Evolutionary conservation across 2,329 filamentous ascomycete species (phyloP).

Genomic region (Mariannaea sp.): DNA sequence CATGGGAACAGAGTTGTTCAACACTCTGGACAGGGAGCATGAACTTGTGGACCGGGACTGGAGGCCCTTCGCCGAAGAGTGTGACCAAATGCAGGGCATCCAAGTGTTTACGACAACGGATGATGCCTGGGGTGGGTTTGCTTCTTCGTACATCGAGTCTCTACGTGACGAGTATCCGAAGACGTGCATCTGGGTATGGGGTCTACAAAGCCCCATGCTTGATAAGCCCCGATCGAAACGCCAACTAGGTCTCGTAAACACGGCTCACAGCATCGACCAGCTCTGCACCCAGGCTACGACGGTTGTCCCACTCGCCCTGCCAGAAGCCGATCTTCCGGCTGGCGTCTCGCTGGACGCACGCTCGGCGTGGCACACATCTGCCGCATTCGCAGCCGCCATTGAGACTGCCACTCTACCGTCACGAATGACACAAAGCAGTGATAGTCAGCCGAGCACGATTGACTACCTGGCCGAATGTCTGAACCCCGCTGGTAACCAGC

Average conservation of each 20-base stretch:
- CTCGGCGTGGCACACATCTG: conserved; percentile 81
- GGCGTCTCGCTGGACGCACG: conserved; percentile 63
- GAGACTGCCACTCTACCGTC: conserved; percentile 81
- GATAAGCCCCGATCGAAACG: conserved; percentile 58
- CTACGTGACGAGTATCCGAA: conserved; percentile 92
- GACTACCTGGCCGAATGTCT: conserved; percentile 68
- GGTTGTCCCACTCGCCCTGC: conserved; percentile 74
- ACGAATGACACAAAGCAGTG: conserved; percentile 60
- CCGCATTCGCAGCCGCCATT: conserved; percentile 73
- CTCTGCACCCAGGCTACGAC: conserved; percentile 75
- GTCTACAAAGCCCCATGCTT: conserved; percentile 66
- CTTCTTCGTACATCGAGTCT: conserved; percentile 72
- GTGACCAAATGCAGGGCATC: conserved; percentile 87
- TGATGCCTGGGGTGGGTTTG: conserved; percentile 83
- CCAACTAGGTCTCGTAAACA: conserved; percentile 69
- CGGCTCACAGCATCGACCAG: conserved; percentile 71
- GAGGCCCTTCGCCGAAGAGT: conserved; percentile 87
- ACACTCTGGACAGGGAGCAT: conserved; percentile 74
- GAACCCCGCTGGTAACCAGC: conserved; percentile 78
- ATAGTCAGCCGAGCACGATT: conserved; percentile 53
- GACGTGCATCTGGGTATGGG: conserved; percentile 85
- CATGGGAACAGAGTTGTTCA: conserved; percentile 78
- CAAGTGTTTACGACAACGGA: conserved; percentile 75
- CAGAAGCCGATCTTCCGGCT: conserved; percentile 58
- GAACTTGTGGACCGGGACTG: conserved; percentile 91